Evolutionary conservation across 225 moss, liverwort and hornwort genomes (phyloP).

Genomic region (Anthoceros angustus): DNA sequence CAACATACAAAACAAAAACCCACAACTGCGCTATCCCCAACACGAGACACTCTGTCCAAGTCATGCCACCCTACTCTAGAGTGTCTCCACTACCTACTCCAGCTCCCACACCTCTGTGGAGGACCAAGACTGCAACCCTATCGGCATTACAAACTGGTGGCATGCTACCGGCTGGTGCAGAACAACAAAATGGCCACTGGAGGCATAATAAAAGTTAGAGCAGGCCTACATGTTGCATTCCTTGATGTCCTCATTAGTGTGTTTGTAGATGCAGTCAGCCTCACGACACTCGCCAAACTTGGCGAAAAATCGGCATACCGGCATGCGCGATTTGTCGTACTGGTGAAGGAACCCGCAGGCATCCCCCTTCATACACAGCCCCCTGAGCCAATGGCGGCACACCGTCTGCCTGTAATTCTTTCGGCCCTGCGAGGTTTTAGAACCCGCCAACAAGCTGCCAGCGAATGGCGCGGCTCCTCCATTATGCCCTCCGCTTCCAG

Average conservation of each 20-base stretch:
- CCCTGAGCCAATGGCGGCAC: conserved; percentile 92
- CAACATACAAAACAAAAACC: no score
- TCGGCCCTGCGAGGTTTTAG: conserved; percentile 55
- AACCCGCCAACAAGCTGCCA: conserved; percentile 23
- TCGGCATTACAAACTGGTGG: not conserved
- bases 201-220: not conserved
- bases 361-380: conserved; percentile 98
- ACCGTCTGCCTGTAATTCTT: conserved; percentile 99
- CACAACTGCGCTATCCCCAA: no score
- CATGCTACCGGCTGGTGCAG: not conserved
- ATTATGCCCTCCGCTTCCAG: conserved; percentile 8
- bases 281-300: conserved; percentile 99
- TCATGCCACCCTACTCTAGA: no score
- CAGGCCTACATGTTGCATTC: conserved; percentile 92
- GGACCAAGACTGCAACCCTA: not conserved
- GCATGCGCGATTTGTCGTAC: conserved; percentile 98
- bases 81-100: no score
- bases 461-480: conserved; percentile 24
- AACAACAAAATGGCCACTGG: not conserved
- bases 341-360: conserved; percentile 98
- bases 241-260: conserved; percentile 99
- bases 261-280: conserved; percentile 99
- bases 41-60: no score
- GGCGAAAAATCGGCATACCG: conserved; percentile 99
- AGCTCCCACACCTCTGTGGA: no score